A percentile compares a stretch with the other conserved stretches of the same genome.
phyloP scores from a whole-genome alignment of 2,329 filamentous ascomycete genomes.

The Albifimbria verrucaria region DNA sequence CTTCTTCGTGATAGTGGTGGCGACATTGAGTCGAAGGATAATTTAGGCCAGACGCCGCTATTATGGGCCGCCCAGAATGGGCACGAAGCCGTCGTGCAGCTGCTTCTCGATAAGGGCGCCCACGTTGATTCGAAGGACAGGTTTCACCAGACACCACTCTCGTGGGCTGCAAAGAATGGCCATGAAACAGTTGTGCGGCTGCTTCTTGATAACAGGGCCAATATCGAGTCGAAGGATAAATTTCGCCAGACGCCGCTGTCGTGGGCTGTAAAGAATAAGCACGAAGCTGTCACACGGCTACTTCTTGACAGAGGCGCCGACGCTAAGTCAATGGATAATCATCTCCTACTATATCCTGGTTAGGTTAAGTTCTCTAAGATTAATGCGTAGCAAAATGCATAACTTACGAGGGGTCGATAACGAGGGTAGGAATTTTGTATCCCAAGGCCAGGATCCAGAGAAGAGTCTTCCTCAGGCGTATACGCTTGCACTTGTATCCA shows the following conservation, averaged over 20 bases:
- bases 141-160: constrained; percentile 2
- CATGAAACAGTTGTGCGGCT: not conserved
- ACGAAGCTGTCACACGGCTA: not conserved
- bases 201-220: not conserved
- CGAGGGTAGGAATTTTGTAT: no score
- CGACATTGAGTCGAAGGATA: not conserved
- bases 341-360: no score
- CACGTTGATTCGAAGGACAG: not conserved
- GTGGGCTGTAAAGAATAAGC: not conserved
- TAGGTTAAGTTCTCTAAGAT: no score
- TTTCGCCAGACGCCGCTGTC: not conserved
- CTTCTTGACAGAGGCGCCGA: no score
- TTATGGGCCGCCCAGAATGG: not conserved
- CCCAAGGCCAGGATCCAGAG: no score
- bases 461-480: no score
- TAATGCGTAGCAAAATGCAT: no score
- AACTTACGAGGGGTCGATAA: no score
- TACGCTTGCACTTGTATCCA: no score
- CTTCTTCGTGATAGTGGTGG: not conserved
- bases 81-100: constrained; percentile 3
- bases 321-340: no score
- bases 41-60: not conserved
- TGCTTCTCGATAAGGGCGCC: not conserved
- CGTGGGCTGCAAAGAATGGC: constrained; percentile 1
- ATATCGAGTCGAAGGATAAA: not conserved